These are phyloP conservation scores for Penicillium goetzii DNA, from an alignment of 495 filamentous ascomycete genomes.

Conservation along the genomic window DNA sequence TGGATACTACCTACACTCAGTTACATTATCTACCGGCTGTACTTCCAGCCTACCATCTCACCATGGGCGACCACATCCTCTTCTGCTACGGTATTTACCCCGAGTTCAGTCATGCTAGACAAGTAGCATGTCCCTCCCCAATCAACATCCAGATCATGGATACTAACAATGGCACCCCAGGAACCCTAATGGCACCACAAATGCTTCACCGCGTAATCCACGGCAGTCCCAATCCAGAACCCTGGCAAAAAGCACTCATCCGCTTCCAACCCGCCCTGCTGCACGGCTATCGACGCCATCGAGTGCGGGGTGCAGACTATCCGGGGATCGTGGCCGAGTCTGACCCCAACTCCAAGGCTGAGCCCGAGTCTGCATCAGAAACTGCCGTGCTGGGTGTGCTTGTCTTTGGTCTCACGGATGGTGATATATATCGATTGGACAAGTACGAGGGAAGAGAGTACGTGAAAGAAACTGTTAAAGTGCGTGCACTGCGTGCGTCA, in stretches of 20 bases:
- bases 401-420: slow-evolving; percentile 76
- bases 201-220: slow-evolving; percentile 85
- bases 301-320: slow-evolving; percentile 72
- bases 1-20: neutral
- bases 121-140: neutral
- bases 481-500: slow-evolving; percentile 54
- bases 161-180: slow-evolving; percentile 25
- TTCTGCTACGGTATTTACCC: slow-evolving; percentile 61
- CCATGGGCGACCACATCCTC: slow-evolving; percentile 51
- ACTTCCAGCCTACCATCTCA: neutral
- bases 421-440: slow-evolving; percentile 77
- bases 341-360: neutral
- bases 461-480: slow-evolving; percentile 60
- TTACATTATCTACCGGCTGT: neutral
- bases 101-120: neutral
- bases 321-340: slow-evolving; percentile 70
- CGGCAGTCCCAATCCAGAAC: slow-evolving; percentile 53
- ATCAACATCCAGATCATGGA: neutral
- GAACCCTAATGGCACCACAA: slow-evolving; percentile 73
- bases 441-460: slow-evolving; percentile 83
- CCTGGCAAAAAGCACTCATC: slow-evolving; percentile 58
- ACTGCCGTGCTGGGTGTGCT: slow-evolving; percentile 75
- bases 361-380: slow-evolving; percentile 8
- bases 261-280: slow-evolving; percentile 75
- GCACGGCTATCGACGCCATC: slow-evolving; percentile 69